Percentiles rank a stretch among this genome's conserved stretches.
phyloP scores from a whole-genome alignment of 108 stramenopile genomes.

The Cyclotella baltica region DNA sequence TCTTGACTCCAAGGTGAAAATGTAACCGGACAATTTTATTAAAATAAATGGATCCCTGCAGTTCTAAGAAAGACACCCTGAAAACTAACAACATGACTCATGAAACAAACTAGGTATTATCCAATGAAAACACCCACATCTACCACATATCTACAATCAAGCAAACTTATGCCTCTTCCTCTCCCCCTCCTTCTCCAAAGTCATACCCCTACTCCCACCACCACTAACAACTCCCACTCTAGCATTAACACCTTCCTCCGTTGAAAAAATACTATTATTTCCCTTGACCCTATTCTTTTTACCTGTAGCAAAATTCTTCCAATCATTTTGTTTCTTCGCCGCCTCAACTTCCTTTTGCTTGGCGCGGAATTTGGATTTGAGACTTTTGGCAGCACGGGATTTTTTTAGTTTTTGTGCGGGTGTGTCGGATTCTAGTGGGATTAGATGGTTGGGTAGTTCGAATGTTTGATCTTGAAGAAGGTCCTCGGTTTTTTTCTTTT shows the following conservation, averaged over 20 bases:
- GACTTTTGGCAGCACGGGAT: constrained; percentile 70
- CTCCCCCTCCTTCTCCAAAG: constrained; percentile 55
- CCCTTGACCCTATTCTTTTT: constrained; percentile 28
- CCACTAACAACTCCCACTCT: constrained; percentile 80
- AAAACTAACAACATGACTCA: too few relatives aligned
- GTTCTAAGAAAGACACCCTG: too few relatives aligned
- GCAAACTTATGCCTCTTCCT: constrained; percentile 74
- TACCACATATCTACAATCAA: too few relatives aligned
- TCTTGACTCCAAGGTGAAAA: too few relatives aligned
- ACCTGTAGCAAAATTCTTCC: constrained; percentile 80
- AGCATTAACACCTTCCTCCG: constrained; percentile 72
- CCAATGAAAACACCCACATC: too few relatives aligned
- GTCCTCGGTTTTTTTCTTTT: constrained; percentile 54
- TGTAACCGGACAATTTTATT: too few relatives aligned
- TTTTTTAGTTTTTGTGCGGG: constrained; percentile 76
- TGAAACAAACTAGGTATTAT: too few relatives aligned
- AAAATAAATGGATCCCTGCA: too few relatives aligned
- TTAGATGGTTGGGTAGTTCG: constrained; percentile 74
- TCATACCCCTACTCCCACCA: constrained; percentile 62
- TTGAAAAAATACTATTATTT: constrained; percentile 75
- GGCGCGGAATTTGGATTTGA: constrained; percentile 76
- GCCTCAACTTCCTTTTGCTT: constrained; percentile 77
- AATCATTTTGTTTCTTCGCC: constrained; percentile 72
- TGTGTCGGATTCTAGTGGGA: constrained; percentile 74
- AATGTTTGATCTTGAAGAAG: constrained; percentile 53